These are phyloP conservation scores for Fonsecaea multimorphosa DNA, from an alignment of 2,329 filamentous ascomycete species.

Conservation along the genomic window DNA sequence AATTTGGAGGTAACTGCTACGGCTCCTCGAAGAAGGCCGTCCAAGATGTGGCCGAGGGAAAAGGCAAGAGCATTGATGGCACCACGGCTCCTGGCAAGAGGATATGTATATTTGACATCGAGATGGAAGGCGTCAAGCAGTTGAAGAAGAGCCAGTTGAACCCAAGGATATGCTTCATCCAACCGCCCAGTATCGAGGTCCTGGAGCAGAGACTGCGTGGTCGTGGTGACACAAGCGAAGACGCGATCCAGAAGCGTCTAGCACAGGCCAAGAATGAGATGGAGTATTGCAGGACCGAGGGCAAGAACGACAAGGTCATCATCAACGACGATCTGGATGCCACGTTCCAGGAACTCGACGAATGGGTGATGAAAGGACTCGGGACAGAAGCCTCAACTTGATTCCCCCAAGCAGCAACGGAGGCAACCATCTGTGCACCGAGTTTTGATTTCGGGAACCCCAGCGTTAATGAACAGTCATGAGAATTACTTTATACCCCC, in stretches of 20 bases:
- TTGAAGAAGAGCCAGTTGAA: slow-evolving; percentile 76
- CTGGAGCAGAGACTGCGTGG: slow-evolving; percentile 77
- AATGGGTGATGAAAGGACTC: slow-evolving; percentile 53
- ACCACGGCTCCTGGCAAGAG: slow-evolving; percentile 62
- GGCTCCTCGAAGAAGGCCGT: slow-evolving; percentile 83
- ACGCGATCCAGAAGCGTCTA: slow-evolving; percentile 71
- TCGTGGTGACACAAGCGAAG: slow-evolving; percentile 78
- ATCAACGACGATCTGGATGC: slow-evolving; percentile 69
- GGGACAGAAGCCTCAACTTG: slow-evolving; percentile 7
- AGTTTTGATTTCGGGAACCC: slow-evolving; percentile 4
- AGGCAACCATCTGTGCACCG: background rate
- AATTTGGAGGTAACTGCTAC: slow-evolving; percentile 86
- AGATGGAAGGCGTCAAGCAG: slow-evolving; percentile 97
- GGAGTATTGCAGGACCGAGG: slow-evolving; percentile 71
- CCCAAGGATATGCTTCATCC: slow-evolving; percentile 83
- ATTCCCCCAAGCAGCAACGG: background rate
- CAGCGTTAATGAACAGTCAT: slow-evolving; percentile 25
- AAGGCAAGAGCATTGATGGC: slow-evolving; percentile 45
- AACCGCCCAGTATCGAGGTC: slow-evolving; percentile 75
- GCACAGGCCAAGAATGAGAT: slow-evolving; percentile 75
- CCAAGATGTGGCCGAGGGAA: slow-evolving; percentile 72
- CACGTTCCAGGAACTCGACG: slow-evolving; percentile 61
- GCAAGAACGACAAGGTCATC: slow-evolving; percentile 69
- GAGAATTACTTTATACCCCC: slow-evolving; percentile 33
- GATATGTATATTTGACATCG: slow-evolving; percentile 88